Evolutionary conservation across 2,329 filamentous ascomycete genomes (phyloP).

Genomic region (Cercospora sesami): DNA sequence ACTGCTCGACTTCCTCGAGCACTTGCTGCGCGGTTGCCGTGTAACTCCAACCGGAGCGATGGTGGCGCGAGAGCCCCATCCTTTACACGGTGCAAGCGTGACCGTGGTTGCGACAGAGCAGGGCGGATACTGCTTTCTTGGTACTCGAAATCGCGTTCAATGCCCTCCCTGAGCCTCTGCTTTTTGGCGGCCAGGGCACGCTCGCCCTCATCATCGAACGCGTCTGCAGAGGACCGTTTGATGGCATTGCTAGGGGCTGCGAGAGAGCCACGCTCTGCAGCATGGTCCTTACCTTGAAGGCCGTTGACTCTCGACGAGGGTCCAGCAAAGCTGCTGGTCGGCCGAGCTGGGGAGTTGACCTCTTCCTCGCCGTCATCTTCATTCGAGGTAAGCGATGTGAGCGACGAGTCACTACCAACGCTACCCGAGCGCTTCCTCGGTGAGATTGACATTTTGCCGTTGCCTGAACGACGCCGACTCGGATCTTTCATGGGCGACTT

Average conservation of each 20-base stretch:
- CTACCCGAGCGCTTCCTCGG: slow-evolving; percentile 32
- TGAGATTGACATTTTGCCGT: slow-evolving; percentile 31
- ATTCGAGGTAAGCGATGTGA: slow-evolving; percentile 40
- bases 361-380: slow-evolving; percentile 33
- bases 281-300: slow-evolving; percentile 32
- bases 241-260: slow-evolving; percentile 26
- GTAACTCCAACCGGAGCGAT: slow-evolving; percentile 28
- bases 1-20: slow-evolving; percentile 30
- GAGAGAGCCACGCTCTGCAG: slow-evolving; percentile 34
- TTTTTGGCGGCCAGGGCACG: slow-evolving; percentile 37
- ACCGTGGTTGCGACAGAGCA: slow-evolving; percentile 19
- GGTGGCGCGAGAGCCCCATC: slow-evolving; percentile 29
- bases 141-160: slow-evolving; percentile 34
- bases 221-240: slow-evolving; percentile 42
- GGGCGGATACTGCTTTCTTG: slow-evolving; percentile 39
- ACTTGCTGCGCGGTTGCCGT: slow-evolving; percentile 27
- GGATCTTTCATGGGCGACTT: slow-evolving; percentile 31
- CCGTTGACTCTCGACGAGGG: slow-evolving; percentile 23
- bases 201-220: slow-evolving; percentile 35
- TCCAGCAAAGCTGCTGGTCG: slow-evolving; percentile 13
- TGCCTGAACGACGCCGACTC: slow-evolving; percentile 23
- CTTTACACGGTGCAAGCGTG: slow-evolving; percentile 24
- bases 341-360: slow-evolving; percentile 20
- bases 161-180: slow-evolving; percentile 35
- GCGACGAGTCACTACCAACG: slow-evolving; percentile 35